Evolutionary conservation across 192 early-diverging fungal genomes (phyloP).

Genomic region (Spizellomyces sp.): DNA sequence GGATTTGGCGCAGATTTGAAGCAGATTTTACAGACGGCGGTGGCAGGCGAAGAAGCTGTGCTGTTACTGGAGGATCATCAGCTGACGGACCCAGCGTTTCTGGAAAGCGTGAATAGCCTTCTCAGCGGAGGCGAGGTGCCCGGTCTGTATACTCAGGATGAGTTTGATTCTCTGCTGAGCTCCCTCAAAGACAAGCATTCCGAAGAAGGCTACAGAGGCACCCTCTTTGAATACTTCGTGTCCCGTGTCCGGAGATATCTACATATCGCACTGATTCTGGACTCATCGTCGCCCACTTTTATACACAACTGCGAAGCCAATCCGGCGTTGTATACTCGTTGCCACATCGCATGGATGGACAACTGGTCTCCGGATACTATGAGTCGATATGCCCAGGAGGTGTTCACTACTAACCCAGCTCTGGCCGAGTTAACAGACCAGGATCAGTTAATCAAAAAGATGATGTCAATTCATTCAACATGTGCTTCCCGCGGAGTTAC

Average conservation of each 20-base stretch:
- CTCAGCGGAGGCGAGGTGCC: slow-evolving; percentile 57
- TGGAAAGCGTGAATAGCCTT: slow-evolving; percentile 58
- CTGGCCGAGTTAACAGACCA: slow-evolving; percentile 32
- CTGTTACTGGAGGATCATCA: slow-evolving; percentile 62
- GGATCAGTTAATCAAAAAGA: slow-evolving; percentile 34
- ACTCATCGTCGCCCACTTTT: slow-evolving; percentile 43
- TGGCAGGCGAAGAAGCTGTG: slow-evolving; percentile 43
- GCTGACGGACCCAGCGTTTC: slow-evolving; percentile 41
- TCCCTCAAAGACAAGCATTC: slow-evolving; percentile 51
- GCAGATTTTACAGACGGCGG: slow-evolving; percentile 51
- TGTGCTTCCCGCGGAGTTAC: slow-evolving; percentile 27
- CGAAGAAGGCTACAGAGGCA: slow-evolving; percentile 54
- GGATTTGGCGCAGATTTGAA: slow-evolving; percentile 52
- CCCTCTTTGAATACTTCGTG: slow-evolving; percentile 58
- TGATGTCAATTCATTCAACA: slow-evolving; percentile 40
- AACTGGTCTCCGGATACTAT: slow-evolving; percentile 52
- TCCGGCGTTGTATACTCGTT: slow-evolving; percentile 57
- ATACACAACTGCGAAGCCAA: slow-evolving; percentile 52
- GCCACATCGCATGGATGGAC: slow-evolving; percentile 57
- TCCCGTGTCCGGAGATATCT: slow-evolving; percentile 48
- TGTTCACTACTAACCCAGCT: slow-evolving; percentile 19
- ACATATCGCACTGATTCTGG: slow-evolving; percentile 56
- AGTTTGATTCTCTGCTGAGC: slow-evolving; percentile 48
- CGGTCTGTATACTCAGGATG: slow-evolving; percentile 57
- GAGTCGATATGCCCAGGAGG: slow-evolving; percentile 27